Evolutionary conservation across 768 basidiomycete genomes (phyloP).

Genomic region (Mycena maculata): DNA sequence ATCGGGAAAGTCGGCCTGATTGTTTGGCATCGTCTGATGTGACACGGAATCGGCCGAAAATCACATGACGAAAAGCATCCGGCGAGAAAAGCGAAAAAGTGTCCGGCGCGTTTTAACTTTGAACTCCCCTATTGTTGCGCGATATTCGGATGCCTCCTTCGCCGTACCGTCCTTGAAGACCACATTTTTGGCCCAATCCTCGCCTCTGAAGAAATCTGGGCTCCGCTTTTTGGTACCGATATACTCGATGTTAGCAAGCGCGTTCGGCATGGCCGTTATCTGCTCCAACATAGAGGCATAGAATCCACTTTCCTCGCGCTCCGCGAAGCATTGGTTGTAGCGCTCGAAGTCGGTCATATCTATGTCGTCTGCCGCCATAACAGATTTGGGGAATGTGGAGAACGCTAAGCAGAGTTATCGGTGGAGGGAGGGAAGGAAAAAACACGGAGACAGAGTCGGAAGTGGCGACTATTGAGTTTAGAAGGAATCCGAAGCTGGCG

Average conservation of each 20-base stretch:
- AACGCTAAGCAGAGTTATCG: too few species aligned
- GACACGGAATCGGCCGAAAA: too few species aligned
- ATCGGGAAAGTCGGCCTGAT: too few species aligned
- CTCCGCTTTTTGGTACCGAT: constrained; percentile 3
- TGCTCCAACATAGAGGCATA: neutral
- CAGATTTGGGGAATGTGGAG: neutral
- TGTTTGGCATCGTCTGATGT: too few species aligned
- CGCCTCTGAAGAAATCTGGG: neutral
- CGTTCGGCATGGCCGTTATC: neutral
- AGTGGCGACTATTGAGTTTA: too few species aligned
- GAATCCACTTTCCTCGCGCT: constrained; percentile 11
- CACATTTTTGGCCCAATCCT: constrained; percentile 2
- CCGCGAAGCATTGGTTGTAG: neutral
- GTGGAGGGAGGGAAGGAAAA: too few species aligned
- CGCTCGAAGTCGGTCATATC: neutral
- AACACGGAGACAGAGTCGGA: too few species aligned
- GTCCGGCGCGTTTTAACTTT: too few species aligned
- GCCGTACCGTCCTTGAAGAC: neutral
- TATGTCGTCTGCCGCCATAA: neutral
- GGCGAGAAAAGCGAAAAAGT: too few species aligned
- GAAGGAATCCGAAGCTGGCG: too few species aligned
- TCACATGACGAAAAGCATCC: too few species aligned
- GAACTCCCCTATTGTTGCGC: too few species aligned
- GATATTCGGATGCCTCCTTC: neutral
- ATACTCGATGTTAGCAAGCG: neutral